phyloP scores from a whole-genome alignment of 2,329 filamentous ascomycete genomes.

The Cytospora schulzeri region DNA sequence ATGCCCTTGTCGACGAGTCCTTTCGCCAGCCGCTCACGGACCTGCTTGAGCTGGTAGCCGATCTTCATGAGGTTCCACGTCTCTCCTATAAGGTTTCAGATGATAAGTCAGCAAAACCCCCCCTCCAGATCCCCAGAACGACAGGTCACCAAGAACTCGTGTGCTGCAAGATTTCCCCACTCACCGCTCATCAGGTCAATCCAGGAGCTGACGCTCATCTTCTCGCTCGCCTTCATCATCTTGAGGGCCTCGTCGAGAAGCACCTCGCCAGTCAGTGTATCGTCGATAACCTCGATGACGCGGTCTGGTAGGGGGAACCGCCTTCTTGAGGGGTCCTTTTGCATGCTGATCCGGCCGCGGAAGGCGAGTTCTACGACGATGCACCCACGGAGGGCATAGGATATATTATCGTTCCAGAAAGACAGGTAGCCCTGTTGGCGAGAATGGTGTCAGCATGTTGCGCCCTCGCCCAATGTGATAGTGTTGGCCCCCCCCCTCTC shows the following conservation, averaged over 20 bases:
- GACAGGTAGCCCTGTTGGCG: slow-evolving; percentile 83
- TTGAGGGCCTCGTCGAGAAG: slow-evolving; percentile 96
- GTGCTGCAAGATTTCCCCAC: slow-evolving; percentile 34
- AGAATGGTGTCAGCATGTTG: slow-evolving; percentile 5
- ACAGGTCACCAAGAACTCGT: slow-evolving; percentile 8
- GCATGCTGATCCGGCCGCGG: slow-evolving; percentile 95
- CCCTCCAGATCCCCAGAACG: neutral
- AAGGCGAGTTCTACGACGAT: slow-evolving; percentile 98
- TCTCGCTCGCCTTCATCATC: slow-evolving; percentile 99
- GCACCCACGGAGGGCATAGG: slow-evolving; percentile 93
- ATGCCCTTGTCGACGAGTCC: slow-evolving; percentile 98
- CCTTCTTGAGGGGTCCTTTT: slow-evolving; percentile 89
- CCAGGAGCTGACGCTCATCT: slow-evolving; percentile 99
- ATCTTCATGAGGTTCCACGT: slow-evolving; percentile 99
- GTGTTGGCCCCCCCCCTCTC: too few species aligned
- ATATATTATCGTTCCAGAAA: slow-evolving; percentile 99
- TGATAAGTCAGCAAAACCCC: slow-evolving; percentile 15
- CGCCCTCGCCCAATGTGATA: neutral
- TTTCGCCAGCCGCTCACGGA: slow-evolving; percentile 94
- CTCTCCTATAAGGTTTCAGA: slow-evolving; percentile 65
- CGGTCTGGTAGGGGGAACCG: slow-evolving; percentile 91
- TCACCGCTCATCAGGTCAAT: slow-evolving; percentile 98
- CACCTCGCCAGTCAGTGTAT: slow-evolving; percentile 94
- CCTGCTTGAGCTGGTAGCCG: slow-evolving; percentile 98
- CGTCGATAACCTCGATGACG: slow-evolving; percentile 95